Percentiles rank a stretch among this genome's conserved stretches.
These are phyloP conservation scores for Agrocybe praecox DNA, from an alignment of 768 basidiomycete genomes.

Conservation along the genomic window DNA sequence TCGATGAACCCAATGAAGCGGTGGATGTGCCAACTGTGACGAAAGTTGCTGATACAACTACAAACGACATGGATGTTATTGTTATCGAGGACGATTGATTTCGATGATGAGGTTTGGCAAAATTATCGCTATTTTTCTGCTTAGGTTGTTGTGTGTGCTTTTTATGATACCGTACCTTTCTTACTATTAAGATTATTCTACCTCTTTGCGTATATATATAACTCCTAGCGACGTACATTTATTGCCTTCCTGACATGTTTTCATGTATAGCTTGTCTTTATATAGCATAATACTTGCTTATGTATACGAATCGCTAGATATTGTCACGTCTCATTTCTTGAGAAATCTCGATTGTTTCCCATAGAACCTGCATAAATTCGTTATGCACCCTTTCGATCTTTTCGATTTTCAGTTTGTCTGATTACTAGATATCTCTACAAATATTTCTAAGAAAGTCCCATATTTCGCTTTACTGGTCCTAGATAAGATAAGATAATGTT, in stretches of 20 bases:
- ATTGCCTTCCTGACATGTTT: not conserved
- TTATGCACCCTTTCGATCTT: too few species aligned
- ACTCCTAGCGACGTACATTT: not conserved
- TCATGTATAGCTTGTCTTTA: too few species aligned
- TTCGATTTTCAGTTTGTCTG: too few species aligned
- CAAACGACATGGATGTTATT: slow-evolving; percentile 21
- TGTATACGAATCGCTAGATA: too few species aligned
- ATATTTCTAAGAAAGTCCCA: too few species aligned
- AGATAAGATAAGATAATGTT: not conserved
- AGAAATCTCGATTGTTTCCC: too few species aligned
- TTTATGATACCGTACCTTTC: not conserved
- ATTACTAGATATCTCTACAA: too few species aligned
- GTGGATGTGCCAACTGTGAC: slow-evolving; percentile 5
- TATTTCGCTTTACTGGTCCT: not conserved
- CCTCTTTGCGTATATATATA: not conserved
- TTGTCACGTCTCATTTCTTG: too few species aligned
- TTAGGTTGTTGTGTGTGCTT: not conserved
- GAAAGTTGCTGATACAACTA: slow-evolving; percentile 14
- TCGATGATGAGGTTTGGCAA: not conserved
- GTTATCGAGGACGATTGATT: slow-evolving; percentile 25
- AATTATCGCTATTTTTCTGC: not conserved
- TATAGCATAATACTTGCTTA: too few species aligned
- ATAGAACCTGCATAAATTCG: too few species aligned
- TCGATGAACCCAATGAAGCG: slow-evolving; percentile 57
- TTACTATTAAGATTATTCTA: not conserved